Evolutionary conservation across 73 alveolate species (phyloP), one percentile per base, ranked within the genome.

Genomic region (Breviolum minutum): DNA sequence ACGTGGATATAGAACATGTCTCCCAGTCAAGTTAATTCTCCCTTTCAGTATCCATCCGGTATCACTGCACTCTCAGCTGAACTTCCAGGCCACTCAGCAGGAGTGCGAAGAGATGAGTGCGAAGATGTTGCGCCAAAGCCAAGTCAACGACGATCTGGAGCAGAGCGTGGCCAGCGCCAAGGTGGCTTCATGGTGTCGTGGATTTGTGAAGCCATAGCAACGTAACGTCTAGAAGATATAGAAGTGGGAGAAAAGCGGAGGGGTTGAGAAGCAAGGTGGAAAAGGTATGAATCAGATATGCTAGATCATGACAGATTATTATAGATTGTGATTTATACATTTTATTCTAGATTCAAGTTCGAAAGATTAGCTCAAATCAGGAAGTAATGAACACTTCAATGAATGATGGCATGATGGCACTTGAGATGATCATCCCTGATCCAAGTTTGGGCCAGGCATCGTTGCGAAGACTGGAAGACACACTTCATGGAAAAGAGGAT

Each of bases 91-190:
- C 70, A 69, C 79, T 29, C 95, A 88, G 86, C 86, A 20, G 10
- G 66, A 88, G 61, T 88, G 95, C 26, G 95, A 88, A 40, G 95
- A 88, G 95, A 29, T 68, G 95, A 88, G 95, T 27, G 86, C 84
- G 30, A 30, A 66, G 29, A 19, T 88, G 95, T 85, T 69, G 63
- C 80, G 63, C 40, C 70, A 88, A 70, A 88, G 85, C 60, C 85
- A 88, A 68, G 95, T 71, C 30, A 88, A 69, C 70, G 95, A 88
- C 5, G 84, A 32, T 68, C 16, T 88, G 95, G 95, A 88, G 86
- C 95, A 88, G 73, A 68, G n/a, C 26, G 32, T 88, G 86, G 95
- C 95, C 48, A 19, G 17, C 24, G 48, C 84, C 20, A 66, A 88
- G 95, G 95, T 64, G 91, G 48, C 71, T 32, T 40, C 40, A 32